Evolutionary conservation across 2,329 filamentous ascomycete genomes (phyloP).

Genomic region (Botryosphaeria dothidea): DNA sequence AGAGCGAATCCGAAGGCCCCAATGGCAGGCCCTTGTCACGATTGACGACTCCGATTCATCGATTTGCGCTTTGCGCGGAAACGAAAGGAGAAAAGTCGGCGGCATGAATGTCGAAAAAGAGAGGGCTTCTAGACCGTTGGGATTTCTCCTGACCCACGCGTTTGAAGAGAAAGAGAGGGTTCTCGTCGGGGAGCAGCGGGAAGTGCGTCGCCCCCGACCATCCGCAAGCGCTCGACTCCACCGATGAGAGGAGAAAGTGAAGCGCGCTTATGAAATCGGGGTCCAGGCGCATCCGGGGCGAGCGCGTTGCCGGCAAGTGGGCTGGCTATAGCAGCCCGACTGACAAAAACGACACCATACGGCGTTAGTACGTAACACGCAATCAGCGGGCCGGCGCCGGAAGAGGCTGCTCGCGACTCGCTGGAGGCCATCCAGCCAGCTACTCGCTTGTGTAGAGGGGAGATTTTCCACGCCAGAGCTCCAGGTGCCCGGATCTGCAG

Average conservation of each 20-base stretch:
- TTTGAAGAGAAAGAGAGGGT: too few species aligned
- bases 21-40: background rate
- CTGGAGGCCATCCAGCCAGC: background rate
- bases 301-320: background rate
- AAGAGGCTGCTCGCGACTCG: background rate
- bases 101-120: background rate
- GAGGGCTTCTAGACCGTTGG: background rate
- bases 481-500: background rate
- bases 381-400: slow-evolving; percentile 15
- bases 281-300: background rate
- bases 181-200: background rate
- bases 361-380: slow-evolving; percentile 4
- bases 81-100: background rate
- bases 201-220: background rate
- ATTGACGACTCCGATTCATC: background rate
- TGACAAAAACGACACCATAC: background rate
- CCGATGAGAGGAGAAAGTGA: background rate
- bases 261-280: background rate
- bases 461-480: background rate
- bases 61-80: background rate
- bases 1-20: slow-evolving; percentile 1
- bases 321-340: background rate
- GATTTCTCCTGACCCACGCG: background rate
- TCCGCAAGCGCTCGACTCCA: slow-evolving; percentile 15
- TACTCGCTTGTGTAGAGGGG: background rate